Evolutionary conservation across 257 asterid genomes (phyloP), one percentile per base, ranked within the genome.

Genomic region (Nicotiana otophora): DNA sequence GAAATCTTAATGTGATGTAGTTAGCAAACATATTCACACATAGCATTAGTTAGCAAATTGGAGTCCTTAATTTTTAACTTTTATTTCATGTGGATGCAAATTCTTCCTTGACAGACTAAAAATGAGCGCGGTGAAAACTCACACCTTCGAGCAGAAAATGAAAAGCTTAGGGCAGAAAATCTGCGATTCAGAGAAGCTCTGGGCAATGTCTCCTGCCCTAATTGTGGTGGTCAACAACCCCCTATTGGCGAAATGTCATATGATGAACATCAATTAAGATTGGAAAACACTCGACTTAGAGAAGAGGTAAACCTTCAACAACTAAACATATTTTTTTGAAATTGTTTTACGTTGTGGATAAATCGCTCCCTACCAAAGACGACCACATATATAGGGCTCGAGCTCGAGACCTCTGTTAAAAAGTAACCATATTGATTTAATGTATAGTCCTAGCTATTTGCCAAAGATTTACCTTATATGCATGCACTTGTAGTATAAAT

Each of bases 271-370:
- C 74, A 81, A 0, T n/a, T 87, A 4, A 69, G 72, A 33, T 4
- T 53, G 1, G 87, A 87, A 20, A 87, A 85, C 54, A 34, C 57
- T 14, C 16, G 39, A 34, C 34, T 87, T 1, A 62, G 11, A 65
- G 82, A 85, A 61, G 86, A 87, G 88, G 90, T 87, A 78, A 11
- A 53, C 58, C 3, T 53, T 53, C 6, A 11, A 53, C 1, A 51
- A 53, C 7, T 14, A 11, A 0, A 14, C 16, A 53, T 14, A 14
- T 14, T 53, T 42, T 42, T 3, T 42, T 28, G 1, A 28, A 28
- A 28, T 1, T 28, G 12, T 28, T 28, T 28, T 28, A 28, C 30
- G 30, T 28, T 28, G 30, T 28, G 30, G 30, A 28, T 28, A 28
- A 28, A 28, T 0, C 1, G 30, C 30, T 28, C 30, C 30, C 30